These are phyloP conservation scores for Pseudomonodictys pantanalensis DNA, from an alignment of 495 filamentous ascomycete species.

Conservation along the genomic window DNA sequence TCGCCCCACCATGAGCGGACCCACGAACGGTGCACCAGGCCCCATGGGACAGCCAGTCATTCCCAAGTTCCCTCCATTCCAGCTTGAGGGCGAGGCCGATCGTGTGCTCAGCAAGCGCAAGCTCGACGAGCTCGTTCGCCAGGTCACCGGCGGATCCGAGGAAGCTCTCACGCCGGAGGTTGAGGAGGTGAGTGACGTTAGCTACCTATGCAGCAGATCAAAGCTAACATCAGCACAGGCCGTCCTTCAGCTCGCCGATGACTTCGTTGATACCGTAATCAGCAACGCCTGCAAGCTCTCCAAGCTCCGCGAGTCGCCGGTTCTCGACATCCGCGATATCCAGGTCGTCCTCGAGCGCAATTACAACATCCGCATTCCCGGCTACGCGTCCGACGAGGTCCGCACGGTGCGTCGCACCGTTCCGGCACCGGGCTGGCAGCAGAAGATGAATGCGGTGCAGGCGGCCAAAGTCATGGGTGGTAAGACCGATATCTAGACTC, in stretches of 20 bases:
- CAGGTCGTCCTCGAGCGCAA: constrained; percentile 94
- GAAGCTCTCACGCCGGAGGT: constrained; percentile 80
- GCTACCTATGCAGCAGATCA: not conserved
- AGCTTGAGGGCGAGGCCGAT: constrained; percentile 85
- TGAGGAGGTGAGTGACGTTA: constrained; percentile 81
- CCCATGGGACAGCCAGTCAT: constrained; percentile 85
- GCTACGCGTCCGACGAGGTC: constrained; percentile 89
- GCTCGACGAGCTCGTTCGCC: constrained; percentile 88
- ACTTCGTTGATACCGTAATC: constrained; percentile 89
- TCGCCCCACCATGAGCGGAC: constrained; percentile 77
- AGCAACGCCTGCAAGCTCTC: constrained; percentile 83
- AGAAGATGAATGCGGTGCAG: constrained; percentile 93
- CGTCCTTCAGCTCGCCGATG: constrained; percentile 84
- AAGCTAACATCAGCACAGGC: constrained; percentile 53
- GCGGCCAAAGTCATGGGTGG: constrained; percentile 68
- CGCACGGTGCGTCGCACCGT: constrained; percentile 89
- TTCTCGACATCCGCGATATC: constrained; percentile 87
- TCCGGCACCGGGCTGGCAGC: constrained; percentile 80
- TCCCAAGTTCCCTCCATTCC: constrained; percentile 71
- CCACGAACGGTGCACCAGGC: constrained; percentile 65
- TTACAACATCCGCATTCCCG: constrained; percentile 97
- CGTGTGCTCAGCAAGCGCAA: constrained; percentile 92
- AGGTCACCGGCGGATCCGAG: constrained; percentile 79
- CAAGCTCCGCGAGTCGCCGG: constrained; percentile 83
- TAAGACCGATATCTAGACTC: constrained; percentile 40